phyloP scores from a whole-genome alignment of 2,329 filamentous ascomycete genomes.

The Cladosporium sp. region DNA sequence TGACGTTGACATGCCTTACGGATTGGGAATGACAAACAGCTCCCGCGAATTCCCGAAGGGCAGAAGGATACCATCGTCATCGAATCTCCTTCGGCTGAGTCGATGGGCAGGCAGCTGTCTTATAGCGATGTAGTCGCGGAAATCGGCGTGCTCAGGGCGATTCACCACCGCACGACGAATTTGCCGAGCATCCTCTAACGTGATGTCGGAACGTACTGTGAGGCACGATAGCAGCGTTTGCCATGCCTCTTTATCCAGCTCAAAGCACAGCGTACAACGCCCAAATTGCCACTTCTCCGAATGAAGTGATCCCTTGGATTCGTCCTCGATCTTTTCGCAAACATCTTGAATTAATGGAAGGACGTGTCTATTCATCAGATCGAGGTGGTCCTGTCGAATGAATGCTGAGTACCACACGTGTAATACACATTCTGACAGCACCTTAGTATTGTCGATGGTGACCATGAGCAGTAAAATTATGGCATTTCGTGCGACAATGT shows the following conservation, averaged over 20 bases:
- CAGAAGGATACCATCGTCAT: constrained; percentile 37
- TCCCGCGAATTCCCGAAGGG: constrained; percentile 35
- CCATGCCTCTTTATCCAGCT: neutral
- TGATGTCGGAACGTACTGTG: neutral
- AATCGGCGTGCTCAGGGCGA: neutral
- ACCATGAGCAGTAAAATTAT: neutral
- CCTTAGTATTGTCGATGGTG: neutral
- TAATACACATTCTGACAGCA: too few relatives aligned
- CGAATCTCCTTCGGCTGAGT: constrained; percentile 28
- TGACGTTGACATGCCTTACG: constrained; percentile 38
- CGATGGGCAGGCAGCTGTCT: constrained; percentile 25
- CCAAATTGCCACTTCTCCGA: neutral
- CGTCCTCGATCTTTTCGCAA: neutral
- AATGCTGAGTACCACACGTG: neutral
- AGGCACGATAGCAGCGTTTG: neutral
- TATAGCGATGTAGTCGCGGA: neutral
- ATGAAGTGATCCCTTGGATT: neutral
- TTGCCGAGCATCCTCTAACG: neutral
- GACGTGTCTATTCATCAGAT: neutral
- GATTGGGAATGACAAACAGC: constrained; percentile 33
- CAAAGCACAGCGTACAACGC: neutral
- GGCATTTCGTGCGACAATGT: neutral
- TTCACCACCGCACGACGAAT: neutral
- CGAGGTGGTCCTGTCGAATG: neutral
- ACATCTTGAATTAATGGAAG: neutral